Evolutionary conservation across 345 rosid genomes (phyloP).

Genomic region (Cardamine chenopodiifolia): DNA sequence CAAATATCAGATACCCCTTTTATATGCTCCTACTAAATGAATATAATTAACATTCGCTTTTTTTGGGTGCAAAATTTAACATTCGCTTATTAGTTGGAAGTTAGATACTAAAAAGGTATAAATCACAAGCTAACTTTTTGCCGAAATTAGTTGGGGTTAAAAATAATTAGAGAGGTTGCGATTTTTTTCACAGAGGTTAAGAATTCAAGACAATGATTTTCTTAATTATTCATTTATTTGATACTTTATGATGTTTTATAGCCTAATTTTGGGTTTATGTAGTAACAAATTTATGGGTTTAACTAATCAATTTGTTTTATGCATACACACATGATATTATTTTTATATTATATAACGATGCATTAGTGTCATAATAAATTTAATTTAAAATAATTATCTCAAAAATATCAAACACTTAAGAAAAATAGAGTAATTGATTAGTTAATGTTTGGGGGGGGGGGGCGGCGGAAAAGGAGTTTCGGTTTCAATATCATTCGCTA

Average conservation of each 20-base stretch:
- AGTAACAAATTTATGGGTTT: too few species aligned
- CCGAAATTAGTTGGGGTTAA: background rate
- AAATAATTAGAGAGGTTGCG: background rate
- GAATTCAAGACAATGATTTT: background rate
- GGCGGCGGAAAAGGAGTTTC: background rate
- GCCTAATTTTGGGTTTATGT: background rate
- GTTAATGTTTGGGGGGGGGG: background rate
- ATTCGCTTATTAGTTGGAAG: background rate
- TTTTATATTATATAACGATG: background rate
- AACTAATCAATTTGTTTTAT: background rate
- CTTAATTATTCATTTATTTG: background rate
- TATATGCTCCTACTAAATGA: too few species aligned
- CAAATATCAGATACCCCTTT: background rate
- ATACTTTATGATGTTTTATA: background rate
- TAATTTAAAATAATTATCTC: background rate
- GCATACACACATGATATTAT: background rate
- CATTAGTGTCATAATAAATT: background rate
- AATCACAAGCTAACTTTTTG: background rate
- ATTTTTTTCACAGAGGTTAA: background rate
- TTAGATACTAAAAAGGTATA: background rate
- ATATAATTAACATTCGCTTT: background rate
- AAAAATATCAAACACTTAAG: background rate
- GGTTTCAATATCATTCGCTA: slow-evolving; percentile 24
- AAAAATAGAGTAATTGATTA: slow-evolving; percentile 1
- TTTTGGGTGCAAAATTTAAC: too few species aligned